Evolutionary conservation across 2,329 filamentous ascomycete species (phyloP), one percentile per base, ranked within the genome.

Genomic region (Aspergillus aculeatinus): DNA sequence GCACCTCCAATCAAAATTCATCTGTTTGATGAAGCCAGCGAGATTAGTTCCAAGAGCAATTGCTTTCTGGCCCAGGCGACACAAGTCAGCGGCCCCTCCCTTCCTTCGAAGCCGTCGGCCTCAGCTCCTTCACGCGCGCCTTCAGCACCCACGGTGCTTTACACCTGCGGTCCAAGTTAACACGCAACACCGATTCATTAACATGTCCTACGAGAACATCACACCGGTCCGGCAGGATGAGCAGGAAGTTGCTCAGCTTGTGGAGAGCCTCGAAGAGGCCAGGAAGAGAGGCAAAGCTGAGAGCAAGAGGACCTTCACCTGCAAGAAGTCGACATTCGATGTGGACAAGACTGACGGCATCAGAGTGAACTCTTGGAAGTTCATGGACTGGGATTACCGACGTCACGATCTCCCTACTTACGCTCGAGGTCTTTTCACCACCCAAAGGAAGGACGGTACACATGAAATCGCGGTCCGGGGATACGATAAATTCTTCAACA

Each of bases 401-500:
- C 89, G 89, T 67, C 79, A 80, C 16, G 85, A 92, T 66, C 83
- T 99, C 11, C 95, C 95, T 5, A 96, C 92, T 1, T 96, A 97
- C 74, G 93, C 95, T 5, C 88, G 95, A 57, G 95, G 95, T 6
- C 84, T 99, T 1, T 99, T 99, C 77, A 99, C 93, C n/a, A 89
- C 89, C 48, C 85, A 79, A 64, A 88, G 85, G 63, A 80, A 83
- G 53, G 81, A 85, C 27, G 87, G 87, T 9, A 81, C 85, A 9
- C 80, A 85, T 12, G 91, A 96, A 75, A 97, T 99, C 67, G 90
- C 85, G 1, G 87, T 92, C 52, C 85, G 95, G 68, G 95, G 95
- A 55, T 99, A 99, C 77, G 94, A 99, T 82, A 99, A 99, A 78
- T 99, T 99, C 81, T 99, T 99, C 85, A 99, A 99, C 69, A 84